These are phyloP conservation scores for Trichophaea hybrida DNA, from an alignment of 2,329 filamentous ascomycete genomes.

Conservation along the genomic window DNA sequence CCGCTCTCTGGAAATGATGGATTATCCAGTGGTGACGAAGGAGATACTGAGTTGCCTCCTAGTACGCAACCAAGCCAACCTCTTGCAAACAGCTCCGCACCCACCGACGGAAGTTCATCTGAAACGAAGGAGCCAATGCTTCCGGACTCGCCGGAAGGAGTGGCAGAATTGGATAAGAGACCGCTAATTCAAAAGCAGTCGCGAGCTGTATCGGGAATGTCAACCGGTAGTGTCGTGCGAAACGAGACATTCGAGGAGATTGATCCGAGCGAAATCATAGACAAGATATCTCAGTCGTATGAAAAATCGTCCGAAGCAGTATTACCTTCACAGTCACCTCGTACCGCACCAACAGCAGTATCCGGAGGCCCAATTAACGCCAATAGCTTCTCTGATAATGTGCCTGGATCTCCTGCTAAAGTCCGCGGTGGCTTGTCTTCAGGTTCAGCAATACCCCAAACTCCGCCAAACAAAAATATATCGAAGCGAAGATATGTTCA, in stretches of 20 bases:
- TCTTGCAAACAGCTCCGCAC: background rate
- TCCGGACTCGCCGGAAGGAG: background rate
- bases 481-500: background rate
- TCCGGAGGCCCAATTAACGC: background rate
- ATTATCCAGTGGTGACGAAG: background rate
- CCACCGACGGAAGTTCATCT: background rate
- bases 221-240: background rate
- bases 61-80: background rate
- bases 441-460: background rate
- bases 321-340: background rate
- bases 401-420: background rate
- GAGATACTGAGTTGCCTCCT: background rate
- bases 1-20: background rate
- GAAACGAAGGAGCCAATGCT: background rate
- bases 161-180: background rate
- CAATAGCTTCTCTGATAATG: background rate
- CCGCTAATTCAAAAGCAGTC: background rate
- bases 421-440: background rate
- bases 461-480: background rate
- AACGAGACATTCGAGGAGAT: conserved; percentile 1
- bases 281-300: background rate
- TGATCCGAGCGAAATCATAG: background rate
- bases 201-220: background rate
- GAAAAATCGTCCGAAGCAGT: background rate
- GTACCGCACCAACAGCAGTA: background rate